These are phyloP conservation scores for Ceratobasidium papillatum DNA, from an alignment of 1,284 basidiomycete genomes.

Conservation along the genomic window DNA sequence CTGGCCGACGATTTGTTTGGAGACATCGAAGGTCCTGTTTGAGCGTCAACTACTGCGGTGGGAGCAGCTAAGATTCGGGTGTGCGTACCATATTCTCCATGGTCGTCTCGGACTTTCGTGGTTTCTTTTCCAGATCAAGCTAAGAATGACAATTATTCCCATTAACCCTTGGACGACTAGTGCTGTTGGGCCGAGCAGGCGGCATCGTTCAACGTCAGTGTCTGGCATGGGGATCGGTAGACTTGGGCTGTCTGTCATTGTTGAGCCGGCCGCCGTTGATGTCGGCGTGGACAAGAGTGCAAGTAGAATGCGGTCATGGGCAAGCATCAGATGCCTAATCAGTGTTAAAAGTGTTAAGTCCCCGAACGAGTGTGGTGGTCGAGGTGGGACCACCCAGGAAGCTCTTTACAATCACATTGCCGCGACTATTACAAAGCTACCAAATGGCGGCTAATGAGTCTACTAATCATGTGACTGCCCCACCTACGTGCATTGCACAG, in stretches of 20 bases:
- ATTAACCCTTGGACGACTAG: slow-evolving; percentile 77
- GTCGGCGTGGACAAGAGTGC: slow-evolving; percentile 12
- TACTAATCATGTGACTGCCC: slow-evolving; percentile 21
- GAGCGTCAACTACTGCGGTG: not conserved
- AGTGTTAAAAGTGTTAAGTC: not conserved
- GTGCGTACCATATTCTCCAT: slow-evolving; percentile 88
- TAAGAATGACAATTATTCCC: slow-evolving; percentile 86
- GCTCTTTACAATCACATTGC: not conserved
- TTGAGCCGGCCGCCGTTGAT: not conserved
- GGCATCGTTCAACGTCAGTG: slow-evolving; percentile 60
- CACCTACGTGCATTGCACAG: slow-evolving; percentile 5
- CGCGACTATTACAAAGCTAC: not conserved
- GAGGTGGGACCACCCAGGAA: not conserved
- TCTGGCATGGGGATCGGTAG: slow-evolving; percentile 52
- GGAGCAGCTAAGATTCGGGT: not conserved
- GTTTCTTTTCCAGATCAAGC: slow-evolving; percentile 88
- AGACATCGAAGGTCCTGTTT: slow-evolving; percentile 83
- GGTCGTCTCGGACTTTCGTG: slow-evolving; percentile 84
- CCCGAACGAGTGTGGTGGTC: not conserved
- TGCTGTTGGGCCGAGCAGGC: slow-evolving; percentile 56
- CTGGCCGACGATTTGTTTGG: slow-evolving; percentile 92
- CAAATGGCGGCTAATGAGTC: slow-evolving; percentile 4
- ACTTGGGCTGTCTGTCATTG: not conserved
- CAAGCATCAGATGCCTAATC: slow-evolving; percentile 3
- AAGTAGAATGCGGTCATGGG: not conserved